phyloP scores from a whole-genome alignment of 768 basidiomycete genomes.

The Lanmaoa rubissima region DNA sequence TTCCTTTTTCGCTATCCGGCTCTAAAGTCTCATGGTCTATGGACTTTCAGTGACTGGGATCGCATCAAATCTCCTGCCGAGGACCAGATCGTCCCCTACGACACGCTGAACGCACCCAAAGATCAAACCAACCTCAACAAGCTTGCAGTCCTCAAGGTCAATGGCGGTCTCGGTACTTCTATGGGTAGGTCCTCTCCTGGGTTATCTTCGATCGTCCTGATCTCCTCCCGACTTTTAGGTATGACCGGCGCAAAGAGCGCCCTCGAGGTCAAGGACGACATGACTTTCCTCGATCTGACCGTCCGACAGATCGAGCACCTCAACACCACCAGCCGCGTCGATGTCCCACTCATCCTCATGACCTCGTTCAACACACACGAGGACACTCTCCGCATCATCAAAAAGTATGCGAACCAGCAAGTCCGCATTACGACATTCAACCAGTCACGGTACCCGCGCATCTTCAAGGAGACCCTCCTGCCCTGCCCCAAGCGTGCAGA shows the following conservation, averaged over 20 bases:
- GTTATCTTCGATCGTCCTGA: not conserved
- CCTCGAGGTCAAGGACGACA: constrained; percentile 72
- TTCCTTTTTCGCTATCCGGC: constrained; percentile 12
- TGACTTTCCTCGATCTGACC: constrained; percentile 66
- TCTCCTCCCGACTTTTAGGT: constrained; percentile 27
- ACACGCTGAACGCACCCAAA: constrained; percentile 43
- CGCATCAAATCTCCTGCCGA: constrained; percentile 60
- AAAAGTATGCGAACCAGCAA: constrained; percentile 79
- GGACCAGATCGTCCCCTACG: constrained; percentile 64
- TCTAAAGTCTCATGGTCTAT: constrained; percentile 2
- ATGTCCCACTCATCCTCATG: constrained; percentile 80
- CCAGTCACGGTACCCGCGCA: constrained; percentile 73
- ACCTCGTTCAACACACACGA: constrained; percentile 82
- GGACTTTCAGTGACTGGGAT: constrained; percentile 34
- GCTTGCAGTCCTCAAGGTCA: constrained; percentile 76
- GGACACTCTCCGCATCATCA: constrained; percentile 74
- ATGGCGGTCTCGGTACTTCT: constrained; percentile 71
- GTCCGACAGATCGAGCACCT: constrained; percentile 70
- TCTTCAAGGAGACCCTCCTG: constrained; percentile 65
- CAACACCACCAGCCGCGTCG: constrained; percentile 56
- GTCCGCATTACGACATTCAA: constrained; percentile 70
- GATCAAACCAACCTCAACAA: constrained; percentile 56
- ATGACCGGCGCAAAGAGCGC: constrained; percentile 68
- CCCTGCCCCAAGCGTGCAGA: constrained; percentile 56
- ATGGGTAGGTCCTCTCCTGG: constrained; percentile 40